Evolutionary conservation across 768 basidiomycete genomes (phyloP), one percentile per base, ranked within the genome.

Genomic region (Lentinus brumalis): DNA sequence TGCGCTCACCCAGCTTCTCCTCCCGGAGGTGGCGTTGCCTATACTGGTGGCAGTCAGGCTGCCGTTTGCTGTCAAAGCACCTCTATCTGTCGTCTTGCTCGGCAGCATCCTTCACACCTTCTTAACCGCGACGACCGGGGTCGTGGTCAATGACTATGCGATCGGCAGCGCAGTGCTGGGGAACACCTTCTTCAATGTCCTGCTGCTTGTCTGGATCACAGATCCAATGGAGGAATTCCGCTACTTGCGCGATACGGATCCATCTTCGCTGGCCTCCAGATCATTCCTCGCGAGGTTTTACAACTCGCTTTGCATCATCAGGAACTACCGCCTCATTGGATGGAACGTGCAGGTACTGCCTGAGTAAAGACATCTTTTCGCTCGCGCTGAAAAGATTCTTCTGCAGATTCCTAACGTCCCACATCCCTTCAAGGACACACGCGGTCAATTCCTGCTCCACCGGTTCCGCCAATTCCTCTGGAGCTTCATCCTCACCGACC

Each of bases 331-430:
- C 7, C 65, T 63, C 16, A 60, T 68, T 18, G 67, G 67, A 14
- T 66, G 63, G 59, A 64, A 59, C 18, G 53, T 41, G 38, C 62
- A 68, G 65, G 67, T 68, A 21, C 26, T 59, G 42, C 15, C 4
- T 9, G 41, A 18, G 40, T 46, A 21, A 18, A 31, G 10, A 26
- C 4, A 30, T n/a, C 35, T 3, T 11, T 35, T 3, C 35, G 35
- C 35, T 35, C 35, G 35, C 11, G 35, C 35, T 35, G 35, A 35
- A 6, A 35, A 1, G 6, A 7, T 3, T 35, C 7, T 35, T 6
- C 35, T 50, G 18, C 42, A n/a, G n/a, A 30, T 14, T 26, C 10
- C 46, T 6, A 51, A 64, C 38, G 41, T 66, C 2, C 63, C 67
- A 2, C 55, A 60, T 2, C 56, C 32, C 0, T 60, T 61, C 32